Percentiles rank a stretch among this genome's conserved stretches.
Conservation (phyloP, 257 asterid species). For the Salvia hispanica region DNA sequence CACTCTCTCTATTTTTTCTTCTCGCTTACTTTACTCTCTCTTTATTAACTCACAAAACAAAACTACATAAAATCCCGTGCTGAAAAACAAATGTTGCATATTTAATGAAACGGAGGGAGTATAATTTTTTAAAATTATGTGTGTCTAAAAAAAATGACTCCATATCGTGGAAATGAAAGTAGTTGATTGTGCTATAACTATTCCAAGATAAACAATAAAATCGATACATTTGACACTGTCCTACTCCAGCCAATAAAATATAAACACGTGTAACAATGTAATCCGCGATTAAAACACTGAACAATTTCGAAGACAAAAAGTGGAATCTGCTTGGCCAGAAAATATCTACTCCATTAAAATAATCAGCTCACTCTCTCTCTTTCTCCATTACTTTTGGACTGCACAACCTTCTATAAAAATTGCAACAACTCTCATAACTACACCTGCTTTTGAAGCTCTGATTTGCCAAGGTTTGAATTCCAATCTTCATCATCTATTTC, state of each 20-base stretch:
- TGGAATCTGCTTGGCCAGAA: background rate
- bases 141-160: too few species aligned
- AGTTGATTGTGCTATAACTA: too few species aligned
- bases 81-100: too few species aligned
- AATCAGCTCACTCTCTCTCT: background rate
- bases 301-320: background rate
- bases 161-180: too few species aligned
- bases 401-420: slow-evolving; percentile 7
- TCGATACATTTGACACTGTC: background rate
- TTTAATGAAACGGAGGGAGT: too few species aligned
- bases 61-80: too few species aligned
- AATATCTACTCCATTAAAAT: background rate
- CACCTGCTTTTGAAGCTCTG: slow-evolving; percentile 28
- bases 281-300: background rate
- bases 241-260: background rate
- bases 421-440: slow-evolving; percentile 12
- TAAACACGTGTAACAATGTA: background rate
- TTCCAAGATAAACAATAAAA: too few species aligned
- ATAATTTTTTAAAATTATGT: too few species aligned
- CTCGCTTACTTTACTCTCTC: too few species aligned
- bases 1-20: too few species aligned
- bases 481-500: background rate
- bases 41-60: too few species aligned
- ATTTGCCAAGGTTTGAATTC: slow-evolving; percentile 29
- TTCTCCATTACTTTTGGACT: background rate